Base-by-base conservation (phyloP, 1,284 basidiomycete genomes). In the Fomitiporia mediterranea region DNA sequence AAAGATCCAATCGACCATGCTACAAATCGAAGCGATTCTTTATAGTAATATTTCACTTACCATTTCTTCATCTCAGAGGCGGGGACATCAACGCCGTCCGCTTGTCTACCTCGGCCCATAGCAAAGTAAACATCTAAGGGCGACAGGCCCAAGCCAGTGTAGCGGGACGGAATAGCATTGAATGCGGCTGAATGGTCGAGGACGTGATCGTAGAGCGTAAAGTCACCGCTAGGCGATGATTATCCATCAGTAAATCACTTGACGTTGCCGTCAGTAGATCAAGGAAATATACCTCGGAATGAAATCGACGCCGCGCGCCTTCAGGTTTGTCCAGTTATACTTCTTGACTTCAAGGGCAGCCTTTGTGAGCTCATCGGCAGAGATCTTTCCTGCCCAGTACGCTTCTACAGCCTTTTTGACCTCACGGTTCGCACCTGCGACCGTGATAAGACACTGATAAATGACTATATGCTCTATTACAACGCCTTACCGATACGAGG, bases 21-120 rank as follows among this genome's bases (percentile, higher is more conserved):
- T 9, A 50, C 13, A 35, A 34, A 6, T 17, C 23, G 13, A 35
- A 43, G 46, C 27, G 32, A 15, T 23, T 8, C 11, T 51, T 39
- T 32, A 7, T 6, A 35, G 53, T 53, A 57, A 58, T 53, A 47
- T n/a, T n/a, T n/a, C 47, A 74, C 82, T 61, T 65, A 89, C 93
- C 94, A 98, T 76, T 97, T 98, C 84, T 97, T 97, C 96, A 98
- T 99, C 80, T 98, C 96, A 65, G 85, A 95, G 54, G 96, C 96
- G 53, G 94, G 94, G 61, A 98, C 92, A 76, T 99, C 97, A 66
- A 99, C 94, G 63, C 86, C 88, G 61, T 84, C 89, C 61, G 88
- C 82, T 77, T 99, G 97, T 69, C 95, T 93, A 61, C 97, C 97
- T 78, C 97, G 97, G 62, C 95, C 97, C 91, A 99, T 95, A 67